Base-by-base conservation (phyloP, 306 rosid genomes). In the Cicer cuneatum region DNA sequence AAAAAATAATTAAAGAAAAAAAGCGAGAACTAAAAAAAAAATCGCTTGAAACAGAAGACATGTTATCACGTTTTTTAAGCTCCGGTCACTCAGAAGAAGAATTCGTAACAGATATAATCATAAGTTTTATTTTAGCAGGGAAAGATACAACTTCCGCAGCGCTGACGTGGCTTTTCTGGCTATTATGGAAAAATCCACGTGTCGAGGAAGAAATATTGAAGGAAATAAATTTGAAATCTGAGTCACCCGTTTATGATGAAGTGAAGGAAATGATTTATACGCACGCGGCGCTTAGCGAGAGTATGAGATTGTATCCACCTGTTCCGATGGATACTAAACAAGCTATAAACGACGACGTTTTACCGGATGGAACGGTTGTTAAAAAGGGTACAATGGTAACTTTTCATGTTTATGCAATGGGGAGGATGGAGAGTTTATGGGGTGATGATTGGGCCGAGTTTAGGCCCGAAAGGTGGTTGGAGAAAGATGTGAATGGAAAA, bases 271-370 rank as follows among this genome's bases (percentile, higher is more conserved):
- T 92, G 96, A 82, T 66, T 3, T 88, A 92, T 71, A 88, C 87
- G 0, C 96, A 90, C n/a, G 98, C 96, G 0, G 92, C 98, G 7
- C 10, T 90, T 39, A 81, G 93, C 4, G 96, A 92, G 80, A 90
- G 93, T 78, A 90, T 92, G 98, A 64, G 98, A 76, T 37, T 90
- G 18, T 92, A 87, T 65, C 98, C 96, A 0, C 96, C 92, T 2
- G 94, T 85, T 5, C 87, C 90, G 7, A 2, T 33, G 70, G 96
- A 90, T 53, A 10, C 39, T 5, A 92, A 87, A 43, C 73, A 84
- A 52, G 93, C 83, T 0, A 38, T 8, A 24, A 35, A 6, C 1
- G 89, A 90, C 41, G 98, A 90, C 65, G 81, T 87, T 42, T 74
- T 92, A 62, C 96, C 94, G 4, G 89, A 87, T 0, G 98, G 98